These are phyloP conservation scores for Stagonosporopsis vannaccii DNA, from an alignment of 2,329 filamentous ascomycete species.

Conservation along the genomic window DNA sequence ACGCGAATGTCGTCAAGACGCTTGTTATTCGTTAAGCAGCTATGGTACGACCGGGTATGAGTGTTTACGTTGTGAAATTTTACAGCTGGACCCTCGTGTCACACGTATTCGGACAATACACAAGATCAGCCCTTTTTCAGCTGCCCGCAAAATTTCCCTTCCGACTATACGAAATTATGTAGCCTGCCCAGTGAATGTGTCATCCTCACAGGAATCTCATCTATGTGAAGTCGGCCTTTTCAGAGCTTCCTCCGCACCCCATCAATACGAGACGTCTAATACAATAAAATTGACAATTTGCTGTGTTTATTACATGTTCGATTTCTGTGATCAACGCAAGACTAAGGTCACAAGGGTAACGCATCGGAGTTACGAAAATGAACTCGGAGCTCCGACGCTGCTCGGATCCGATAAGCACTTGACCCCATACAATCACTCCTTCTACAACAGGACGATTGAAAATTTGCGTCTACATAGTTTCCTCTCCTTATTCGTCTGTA, in stretches of 20 bases:
- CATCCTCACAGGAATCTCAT: too few relatives aligned
- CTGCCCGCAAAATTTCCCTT: too few relatives aligned
- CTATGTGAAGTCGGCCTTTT: too few relatives aligned
- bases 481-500: not conserved
- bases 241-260: not conserved
- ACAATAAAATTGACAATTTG: too few relatives aligned
- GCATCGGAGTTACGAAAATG: not conserved
- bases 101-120: too few relatives aligned
- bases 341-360: not conserved
- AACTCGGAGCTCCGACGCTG: slow-evolving; percentile 1
- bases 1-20: slow-evolving; percentile 63
- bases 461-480: not conserved
- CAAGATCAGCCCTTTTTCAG: too few relatives aligned
- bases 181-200: too few relatives aligned
- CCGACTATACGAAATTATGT: too few relatives aligned
- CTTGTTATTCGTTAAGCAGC: slow-evolving; percentile 45
- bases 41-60: too few relatives aligned
- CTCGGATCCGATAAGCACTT: slow-evolving; percentile 16
- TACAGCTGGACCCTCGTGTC: too few relatives aligned
- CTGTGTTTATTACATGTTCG: not conserved
- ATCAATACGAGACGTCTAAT: too few relatives aligned
- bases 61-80: too few relatives aligned
- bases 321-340: not conserved
- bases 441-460: not conserved
- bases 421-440: not conserved